Base-by-base conservation (phyloP, 176 grass and related monocot genomes). In the Ensete glaucum region DNA sequence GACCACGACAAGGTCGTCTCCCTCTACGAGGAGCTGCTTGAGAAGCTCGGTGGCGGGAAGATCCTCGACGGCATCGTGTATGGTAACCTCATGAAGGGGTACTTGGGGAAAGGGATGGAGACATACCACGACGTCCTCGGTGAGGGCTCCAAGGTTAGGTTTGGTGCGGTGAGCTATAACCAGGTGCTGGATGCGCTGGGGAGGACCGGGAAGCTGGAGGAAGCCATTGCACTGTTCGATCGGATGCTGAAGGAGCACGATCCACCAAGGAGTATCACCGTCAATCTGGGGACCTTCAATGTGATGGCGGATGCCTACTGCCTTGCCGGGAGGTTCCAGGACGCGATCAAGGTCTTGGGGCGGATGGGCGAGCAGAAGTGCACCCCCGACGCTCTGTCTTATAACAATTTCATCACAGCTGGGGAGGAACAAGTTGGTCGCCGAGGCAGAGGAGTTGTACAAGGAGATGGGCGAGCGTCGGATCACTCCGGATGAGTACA, bases 321-420 rank as follows among this genome's bases (percentile, higher is more conserved):
- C 12, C 25, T 82, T 73, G 76, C 87, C 22, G 69, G 85, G 19
- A 89, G 69, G 79, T 89, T 92, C 0, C 69, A 85, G 9, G 85
- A 90, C 72, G 92, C 92, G 1, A 76, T 88, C 51, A 50, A 63
- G 0, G 57, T 84, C 16, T 96, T 96, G 51, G 48, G 69, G 77
- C 87, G 80, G 76, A 96, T 92, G 81, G 66, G 53, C 6, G 85
- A 92, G 21, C 85, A 83, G 77, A 86, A 96, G 72, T 76, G 90
- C 2, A 55, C n/a, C 1, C 87, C 87, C 0, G 85, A 89, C 71
- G 51, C 89, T 54, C 62, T 76, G 43, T 85, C 85, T 1, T 96
- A 90, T 64, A 96, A 92, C 74, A 92, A 92, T 80, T 69, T 96
- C 76, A 92, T 96, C 54, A 27, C 89, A 90, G 66, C 62, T 96